Percentiles rank a stretch among this genome's conserved stretches.
Evolutionary conservation across 768 basidiomycete species (phyloP).

Genomic region (Tylopilus sp.): DNA sequence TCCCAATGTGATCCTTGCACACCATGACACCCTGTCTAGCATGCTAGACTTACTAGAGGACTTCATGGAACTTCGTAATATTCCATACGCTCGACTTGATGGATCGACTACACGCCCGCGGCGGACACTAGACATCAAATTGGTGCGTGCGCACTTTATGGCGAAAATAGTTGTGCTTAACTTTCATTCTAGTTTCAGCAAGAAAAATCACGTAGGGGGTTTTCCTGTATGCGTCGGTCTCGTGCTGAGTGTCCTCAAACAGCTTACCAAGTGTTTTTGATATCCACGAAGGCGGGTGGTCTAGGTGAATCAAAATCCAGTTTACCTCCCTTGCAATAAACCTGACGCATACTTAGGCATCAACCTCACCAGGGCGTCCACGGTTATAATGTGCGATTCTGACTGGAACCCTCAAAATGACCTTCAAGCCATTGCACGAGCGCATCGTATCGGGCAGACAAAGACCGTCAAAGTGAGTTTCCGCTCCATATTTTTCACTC

Average conservation of each 20-base stretch:
- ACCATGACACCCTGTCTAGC: conserved; percentile 29
- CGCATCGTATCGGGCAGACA: conserved; percentile 78
- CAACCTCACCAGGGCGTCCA: conserved; percentile 79
- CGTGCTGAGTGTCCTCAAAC: conserved; percentile 2
- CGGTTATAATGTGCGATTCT: conserved; percentile 76
- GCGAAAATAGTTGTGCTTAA: neutral
- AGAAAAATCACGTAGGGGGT: conserved; percentile 47
- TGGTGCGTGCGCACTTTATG: conserved; percentile 34
- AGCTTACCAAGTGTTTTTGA: conserved; percentile 66
- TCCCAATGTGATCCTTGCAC: neutral
- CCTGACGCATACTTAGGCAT: conserved; percentile 48
- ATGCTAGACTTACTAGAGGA: conserved; percentile 73
- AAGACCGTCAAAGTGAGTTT: conserved; percentile 56
- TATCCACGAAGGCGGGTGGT: conserved; percentile 71
- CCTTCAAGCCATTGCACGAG: conserved; percentile 81
- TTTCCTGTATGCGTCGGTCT: neutral
- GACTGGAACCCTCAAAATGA: conserved; percentile 77
- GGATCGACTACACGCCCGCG: conserved; percentile 52
- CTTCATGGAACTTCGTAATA: conserved; percentile 54
- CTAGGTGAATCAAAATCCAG: conserved; percentile 40
- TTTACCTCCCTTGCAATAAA: neutral
- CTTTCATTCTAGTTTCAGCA: conserved; percentile 47
- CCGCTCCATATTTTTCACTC: neutral
- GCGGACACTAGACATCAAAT: conserved; percentile 52
- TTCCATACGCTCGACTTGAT: conserved; percentile 60